Base-by-base conservation (phyloP, 1,139 yeast genomes). In the Pichia sp. region DNA sequence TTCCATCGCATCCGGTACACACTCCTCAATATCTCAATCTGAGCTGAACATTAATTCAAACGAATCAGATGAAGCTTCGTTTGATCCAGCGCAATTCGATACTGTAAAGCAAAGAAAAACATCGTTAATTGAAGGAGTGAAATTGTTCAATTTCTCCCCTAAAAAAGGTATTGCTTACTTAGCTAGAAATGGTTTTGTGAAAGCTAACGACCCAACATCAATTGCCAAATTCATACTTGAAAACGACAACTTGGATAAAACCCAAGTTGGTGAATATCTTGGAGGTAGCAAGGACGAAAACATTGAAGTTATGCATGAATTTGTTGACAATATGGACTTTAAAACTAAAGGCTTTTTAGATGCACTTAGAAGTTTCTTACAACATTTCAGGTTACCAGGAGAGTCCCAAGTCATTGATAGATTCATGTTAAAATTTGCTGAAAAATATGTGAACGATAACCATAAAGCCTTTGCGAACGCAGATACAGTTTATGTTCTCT, bases 401-500 rank as follows among this genome's bases (percentile, higher is more conserved):
- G 99, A 95, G 73, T 92, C 97, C 2, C 99, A 95, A 71, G 93
- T 93, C 67, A 92, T 95, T 69, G 99, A 95, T 75, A 79, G 99
- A 64, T 90, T 85, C 67, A 90, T 95, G 97, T 80, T 93, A 66
- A 93, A 95, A 66, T 95, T 95, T 75, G 99, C 99, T 2, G 97
- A 91, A 69, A 78, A 96, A 63, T 95, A 86, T 66, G 84, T 85
- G 42, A 83, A 86, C 60, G 97, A 95, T 55, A 95, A 93, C 66
- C 97, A 97, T 6, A 76, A 77, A 17, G 78, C 84, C 0, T 93
- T 93, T 70, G 83, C 96, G 0, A 89, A 90, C 66, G 97, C 98
- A 1, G 98, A 91, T 66, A 85, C 97, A 0, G 97, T 97, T 0
- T 95, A 93, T 68, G 86, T 92, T 29, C 76, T 95, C 60, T 91